phyloP scores from a whole-genome alignment of 2,329 filamentous ascomycete genomes.

The Alternaria gansuensis region DNA sequence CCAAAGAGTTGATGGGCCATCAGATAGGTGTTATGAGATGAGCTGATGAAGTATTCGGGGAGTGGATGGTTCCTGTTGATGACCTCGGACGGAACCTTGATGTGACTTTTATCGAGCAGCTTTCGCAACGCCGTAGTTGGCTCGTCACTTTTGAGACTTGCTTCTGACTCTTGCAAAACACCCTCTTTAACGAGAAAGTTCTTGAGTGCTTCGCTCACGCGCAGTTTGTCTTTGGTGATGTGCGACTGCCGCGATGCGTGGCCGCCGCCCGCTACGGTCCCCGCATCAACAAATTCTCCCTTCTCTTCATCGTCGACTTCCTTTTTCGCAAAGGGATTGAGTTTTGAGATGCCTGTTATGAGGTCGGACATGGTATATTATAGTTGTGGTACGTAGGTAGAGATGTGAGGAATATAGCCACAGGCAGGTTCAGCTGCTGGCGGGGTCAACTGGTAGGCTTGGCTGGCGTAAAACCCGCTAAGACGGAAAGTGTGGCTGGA shows the following conservation, averaged over 20 bases:
- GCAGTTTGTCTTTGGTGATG: slow-evolving; percentile 63
- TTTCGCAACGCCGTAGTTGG: slow-evolving; percentile 59
- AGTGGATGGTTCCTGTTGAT: slow-evolving; percentile 68
- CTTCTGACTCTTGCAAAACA: slow-evolving; percentile 60
- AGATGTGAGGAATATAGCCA: slow-evolving; percentile 10
- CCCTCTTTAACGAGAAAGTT: slow-evolving; percentile 64
- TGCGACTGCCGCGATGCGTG: slow-evolving; percentile 61
- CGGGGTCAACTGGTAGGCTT: slow-evolving; percentile 18
- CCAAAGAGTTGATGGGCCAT: slow-evolving; percentile 75
- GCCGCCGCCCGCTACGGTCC: slow-evolving; percentile 66
- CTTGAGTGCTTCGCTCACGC: slow-evolving; percentile 67
- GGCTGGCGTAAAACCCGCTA: slow-evolving; percentile 12
- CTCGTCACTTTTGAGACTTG: slow-evolving; percentile 57
- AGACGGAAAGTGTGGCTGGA: slow-evolving; percentile 4
- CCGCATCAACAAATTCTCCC: slow-evolving; percentile 62
- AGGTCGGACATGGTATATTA: slow-evolving; percentile 46
- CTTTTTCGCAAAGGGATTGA: slow-evolving; percentile 48
- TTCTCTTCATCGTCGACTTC: slow-evolving; percentile 60
- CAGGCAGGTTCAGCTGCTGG: slow-evolving; percentile 16
- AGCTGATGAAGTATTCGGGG: slow-evolving; percentile 76
- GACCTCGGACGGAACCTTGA: slow-evolving; percentile 64
- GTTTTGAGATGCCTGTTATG: slow-evolving; percentile 45
- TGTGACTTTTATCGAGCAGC: slow-evolving; percentile 66
- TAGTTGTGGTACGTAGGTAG: slow-evolving; percentile 4
- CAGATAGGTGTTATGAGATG: slow-evolving; percentile 77